Conservation (phyloP, 2,329 filamentous ascomycete species). For the Chaetomiaceae sp. region DNA sequence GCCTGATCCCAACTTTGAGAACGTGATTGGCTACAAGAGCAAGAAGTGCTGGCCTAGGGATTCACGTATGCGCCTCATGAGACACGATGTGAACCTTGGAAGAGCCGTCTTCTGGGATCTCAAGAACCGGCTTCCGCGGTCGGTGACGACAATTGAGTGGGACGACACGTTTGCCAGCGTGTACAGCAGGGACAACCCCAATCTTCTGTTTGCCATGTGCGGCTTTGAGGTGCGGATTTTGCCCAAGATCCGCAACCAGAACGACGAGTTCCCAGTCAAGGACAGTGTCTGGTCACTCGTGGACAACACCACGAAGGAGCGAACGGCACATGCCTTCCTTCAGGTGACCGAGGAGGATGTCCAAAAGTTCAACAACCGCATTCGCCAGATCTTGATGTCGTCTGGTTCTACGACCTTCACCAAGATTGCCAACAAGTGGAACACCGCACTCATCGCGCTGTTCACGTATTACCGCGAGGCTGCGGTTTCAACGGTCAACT, state of each 20-base stretch:
- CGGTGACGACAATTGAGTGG: conserved; percentile 97
- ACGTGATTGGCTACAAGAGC: conserved; percentile 97
- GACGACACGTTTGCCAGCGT: conserved; percentile 98
- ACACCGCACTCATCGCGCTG: conserved; percentile 90
- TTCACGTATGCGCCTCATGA: conserved; percentile 95
- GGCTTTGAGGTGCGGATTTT: conserved; percentile 96
- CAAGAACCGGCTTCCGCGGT: conserved; percentile 91
- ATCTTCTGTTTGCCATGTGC: conserved; percentile 94
- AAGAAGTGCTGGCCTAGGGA: conserved; percentile 99
- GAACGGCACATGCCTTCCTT: conserved; percentile 93
- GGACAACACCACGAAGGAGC: conserved; percentile 93
- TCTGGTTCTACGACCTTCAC: conserved; percentile 99
- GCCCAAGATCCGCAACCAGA: conserved; percentile 89
- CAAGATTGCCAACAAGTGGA: conserved; percentile 99
- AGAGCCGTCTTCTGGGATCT: conserved; percentile 98
- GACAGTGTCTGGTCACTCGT: conserved; percentile 98
- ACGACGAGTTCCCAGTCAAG: conserved; percentile 94
- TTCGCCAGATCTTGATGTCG: conserved; percentile 97
- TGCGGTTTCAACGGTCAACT: conserved; percentile 86
- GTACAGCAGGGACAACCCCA: conserved; percentile 96
- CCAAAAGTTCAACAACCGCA: conserved; percentile 98
- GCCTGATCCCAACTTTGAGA: conserved; percentile 97
- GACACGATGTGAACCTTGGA: conserved; percentile 95
- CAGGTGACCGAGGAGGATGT: conserved; percentile 98
- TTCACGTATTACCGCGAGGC: conserved; percentile 99